Evolutionary conservation across 768 basidiomycete genomes (phyloP), one percentile per base, ranked within the genome.

Genomic region (Gloeopeniophorella convolvens): DNA sequence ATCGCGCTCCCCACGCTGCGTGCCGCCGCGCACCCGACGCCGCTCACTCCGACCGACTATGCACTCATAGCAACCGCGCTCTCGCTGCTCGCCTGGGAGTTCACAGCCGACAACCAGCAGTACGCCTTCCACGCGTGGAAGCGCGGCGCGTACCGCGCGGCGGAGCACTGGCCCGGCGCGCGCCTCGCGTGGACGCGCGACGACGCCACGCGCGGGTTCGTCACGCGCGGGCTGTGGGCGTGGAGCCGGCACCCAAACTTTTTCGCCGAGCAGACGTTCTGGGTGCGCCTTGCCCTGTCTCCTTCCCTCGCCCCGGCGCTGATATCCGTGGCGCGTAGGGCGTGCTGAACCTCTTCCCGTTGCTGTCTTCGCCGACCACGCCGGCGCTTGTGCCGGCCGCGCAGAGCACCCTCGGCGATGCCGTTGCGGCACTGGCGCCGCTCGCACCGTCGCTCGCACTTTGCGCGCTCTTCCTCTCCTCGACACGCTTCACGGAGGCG

Each of bases 211-310:
- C 74, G 93, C 10, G 95, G 95, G 0, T 97, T 97, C 64, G 68
- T 84, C 21, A 90, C 91, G 0, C 73, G 76, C 16, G 94, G 94
- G 3, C 65, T 97, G 6, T 98, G 89, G 88, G 76, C 79, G 2
- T 94, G 82, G 73, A 81, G 79, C 2, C 73, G 95, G 13, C 95
- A 98, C 66, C 93, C 95, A 30, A 98, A 98, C 66, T 94, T 91
- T 63, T 69, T 83, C 1, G 92, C 88, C 64, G 95, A 98, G 65
- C 92, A 94, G 65, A 65, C 70, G 13, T 91, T 94, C 68, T 94
- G 85, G 85, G 85, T 87, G 56, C 34, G 4, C 50, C 32, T 15
- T 23, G 8, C n/a, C 37, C 33, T 42, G 21, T 45, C 1, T 33
- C 21, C 41, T 3, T n/a, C 28, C 23, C 1, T 28, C 10, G 18